Evolutionary conservation across 2,329 filamentous ascomycete genomes (phyloP).

Genomic region (Claviceps purpurea): DNA sequence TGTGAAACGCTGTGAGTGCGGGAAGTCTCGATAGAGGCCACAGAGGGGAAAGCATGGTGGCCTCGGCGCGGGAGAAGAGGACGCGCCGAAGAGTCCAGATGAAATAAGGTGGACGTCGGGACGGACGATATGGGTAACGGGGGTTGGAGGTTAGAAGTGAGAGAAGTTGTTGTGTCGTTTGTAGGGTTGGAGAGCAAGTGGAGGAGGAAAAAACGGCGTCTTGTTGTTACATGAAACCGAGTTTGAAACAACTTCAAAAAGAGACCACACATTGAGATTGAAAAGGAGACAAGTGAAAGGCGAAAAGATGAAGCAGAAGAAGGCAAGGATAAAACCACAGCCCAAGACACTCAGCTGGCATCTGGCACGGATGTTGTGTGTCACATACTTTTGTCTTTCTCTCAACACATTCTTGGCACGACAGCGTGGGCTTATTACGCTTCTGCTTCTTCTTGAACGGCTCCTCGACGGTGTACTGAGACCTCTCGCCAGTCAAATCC

Average conservation of each 20-base stretch:
- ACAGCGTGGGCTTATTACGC: constrained; percentile 71
- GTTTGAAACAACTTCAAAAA: not conserved
- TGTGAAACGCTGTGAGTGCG: constrained; percentile 3
- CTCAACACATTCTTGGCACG: constrained; percentile 68
- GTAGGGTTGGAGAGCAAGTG: not conserved
- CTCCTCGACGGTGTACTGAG: constrained; percentile 17
- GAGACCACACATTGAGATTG: not conserved
- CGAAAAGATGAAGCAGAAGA: not conserved
- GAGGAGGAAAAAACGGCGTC: not conserved
- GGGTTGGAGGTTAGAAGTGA: not conserved
- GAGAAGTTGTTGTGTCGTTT: not conserved
- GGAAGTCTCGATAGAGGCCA: not conserved
- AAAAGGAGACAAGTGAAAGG: not conserved
- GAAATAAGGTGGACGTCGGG: not conserved
- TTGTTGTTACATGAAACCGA: not conserved
- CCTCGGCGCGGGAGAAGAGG: too few species aligned
- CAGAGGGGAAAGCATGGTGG: not conserved
- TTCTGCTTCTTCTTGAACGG: constrained; percentile 61
- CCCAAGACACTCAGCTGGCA: not conserved
- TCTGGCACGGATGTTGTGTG: not conserved
- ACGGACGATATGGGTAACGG: not conserved
- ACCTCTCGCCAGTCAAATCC: constrained; percentile 4
- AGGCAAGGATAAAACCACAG: not conserved
- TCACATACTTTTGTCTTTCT: constrained; percentile 61
- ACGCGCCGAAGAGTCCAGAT: not conserved